Percentiles rank a stretch among this genome's conserved stretches.
Evolutionary conservation across 176 grass and related monocot genomes (phyloP).

Genomic region (Bonia amplexicaulis): DNA sequence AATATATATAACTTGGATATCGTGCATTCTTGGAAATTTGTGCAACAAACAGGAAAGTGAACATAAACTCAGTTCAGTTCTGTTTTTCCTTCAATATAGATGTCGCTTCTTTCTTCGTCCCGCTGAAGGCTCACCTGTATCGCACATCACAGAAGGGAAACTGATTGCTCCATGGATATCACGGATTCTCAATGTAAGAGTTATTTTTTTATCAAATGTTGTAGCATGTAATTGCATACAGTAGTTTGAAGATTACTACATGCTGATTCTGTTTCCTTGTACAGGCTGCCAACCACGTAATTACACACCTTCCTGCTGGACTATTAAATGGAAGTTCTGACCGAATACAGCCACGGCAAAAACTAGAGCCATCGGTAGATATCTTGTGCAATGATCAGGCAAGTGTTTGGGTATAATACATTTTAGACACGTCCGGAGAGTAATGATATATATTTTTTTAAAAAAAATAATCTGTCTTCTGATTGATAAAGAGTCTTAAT

Average conservation of each 20-base stretch:
- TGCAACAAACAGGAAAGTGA: background rate
- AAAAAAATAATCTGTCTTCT: background rate
- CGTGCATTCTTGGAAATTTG: background rate
- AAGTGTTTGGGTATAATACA: background rate
- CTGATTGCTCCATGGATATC: slow-evolving; percentile 68
- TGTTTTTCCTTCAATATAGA: slow-evolving; percentile 40
- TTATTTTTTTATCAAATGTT: background rate
- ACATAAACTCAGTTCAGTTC: background rate
- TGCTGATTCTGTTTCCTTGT: background rate
- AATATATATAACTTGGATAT: background rate
- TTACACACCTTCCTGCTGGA: background rate
- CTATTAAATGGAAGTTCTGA: background rate
- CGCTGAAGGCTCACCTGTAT: slow-evolving; percentile 62
- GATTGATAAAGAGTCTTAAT: background rate
- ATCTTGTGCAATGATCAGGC: slow-evolving; percentile 56
- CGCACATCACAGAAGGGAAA: slow-evolving; percentile 58
- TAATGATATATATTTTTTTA: background rate
- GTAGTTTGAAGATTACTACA: no score
- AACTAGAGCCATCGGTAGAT: slow-evolving; percentile 41
- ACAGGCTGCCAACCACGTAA: background rate
- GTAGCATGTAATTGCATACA: no score
- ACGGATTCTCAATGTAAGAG: slow-evolving; percentile 69
- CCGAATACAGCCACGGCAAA: slow-evolving; percentile 38
- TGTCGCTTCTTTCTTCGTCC: slow-evolving; percentile 75
- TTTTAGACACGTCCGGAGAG: background rate